Evolutionary conservation across 83 land plant species (phyloP), one percentile per base, ranked within the genome.

Genomic region (Picea mariana): DNA sequence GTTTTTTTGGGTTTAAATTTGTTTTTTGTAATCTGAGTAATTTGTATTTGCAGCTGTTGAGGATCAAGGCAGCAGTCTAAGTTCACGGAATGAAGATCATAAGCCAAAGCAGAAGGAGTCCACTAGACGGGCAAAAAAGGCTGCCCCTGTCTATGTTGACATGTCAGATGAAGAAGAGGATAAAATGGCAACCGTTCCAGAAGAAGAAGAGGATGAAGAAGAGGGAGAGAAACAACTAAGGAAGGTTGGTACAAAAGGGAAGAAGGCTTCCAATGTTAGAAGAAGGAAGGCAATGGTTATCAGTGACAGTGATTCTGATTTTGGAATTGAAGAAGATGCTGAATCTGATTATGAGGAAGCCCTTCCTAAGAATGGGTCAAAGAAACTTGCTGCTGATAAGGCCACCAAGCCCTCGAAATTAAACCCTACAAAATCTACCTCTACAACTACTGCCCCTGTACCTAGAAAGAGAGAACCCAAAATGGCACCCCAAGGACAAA

Each of bases 401-500:
- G 68, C 72, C 27, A 79, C 77, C 23, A 38, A 61, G n/a, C 60
- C 55, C 3, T 49, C 60, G 26, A 58, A 81, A 58, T 13, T 5
- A 24, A 60, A 55, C 49, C 59, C 77, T 11, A 52, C 64, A 17
- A 79, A 58, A 62, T 58, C 69, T 17, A 71, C 26, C 23, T 23
- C 81, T 11, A 67, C 16, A 6, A 64, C 59, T 65, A 59, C 71
- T 77, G 79, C 44, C 34, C 62, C 64, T 38, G 59, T 72, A 15
- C 58, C 78, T 3, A 58, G 24, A 62, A 80, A 82, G 78, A 84
- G 83, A 60, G 81, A 52, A 40, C 78, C 66, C 4, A 63, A 26
- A 38, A 80, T 66, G 58, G 81, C 81, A 73, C 12, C 73, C 12
- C 15, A 88, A 38, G 86, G 87, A 76, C 93, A 90, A 85, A 94